phyloP scores from a whole-genome alignment of 768 basidiomycete species.

The Gymnopilus dilepis region DNA sequence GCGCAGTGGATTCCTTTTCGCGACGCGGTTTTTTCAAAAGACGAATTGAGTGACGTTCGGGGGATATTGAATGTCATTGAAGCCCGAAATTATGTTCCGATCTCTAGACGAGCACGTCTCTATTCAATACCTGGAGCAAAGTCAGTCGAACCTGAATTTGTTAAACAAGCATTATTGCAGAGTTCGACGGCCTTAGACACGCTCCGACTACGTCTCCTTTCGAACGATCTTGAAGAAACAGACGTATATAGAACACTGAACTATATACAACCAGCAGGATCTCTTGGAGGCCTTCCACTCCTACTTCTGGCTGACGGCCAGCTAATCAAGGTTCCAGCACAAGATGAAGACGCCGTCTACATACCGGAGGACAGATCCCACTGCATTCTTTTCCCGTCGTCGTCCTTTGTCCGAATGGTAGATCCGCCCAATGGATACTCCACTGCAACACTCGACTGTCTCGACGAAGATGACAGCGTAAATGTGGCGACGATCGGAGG shows the following conservation, averaged over 20 bases:
- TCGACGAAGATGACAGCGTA: neutral
- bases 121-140: neutral
- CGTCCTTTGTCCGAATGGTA: slow-evolving; percentile 6
- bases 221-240: neutral
- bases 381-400: slow-evolving; percentile 5
- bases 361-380: neutral
- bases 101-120: neutral
- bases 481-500: slow-evolving; percentile 8
- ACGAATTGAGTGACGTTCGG: slow-evolving; percentile 22
- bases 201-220: neutral
- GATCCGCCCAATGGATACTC: neutral
- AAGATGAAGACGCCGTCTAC: slow-evolving; percentile 1
- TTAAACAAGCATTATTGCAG: neutral
- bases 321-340: neutral
- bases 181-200: neutral
- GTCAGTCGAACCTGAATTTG: slow-evolving; percentile 6
- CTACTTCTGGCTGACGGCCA: neutral
- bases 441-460: neutral
- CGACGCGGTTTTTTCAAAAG: slow-evolving; percentile 26
- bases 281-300: slow-evolving; percentile 18
- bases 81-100: slow-evolving; percentile 21
- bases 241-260: slow-evolving; percentile 6
- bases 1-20: slow-evolving; percentile 8
- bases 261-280: slow-evolving; percentile 1
- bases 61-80: slow-evolving; percentile 26